These are phyloP conservation scores for Balamuthia mandrillaris DNA, from an alignment of 208 protist genomes.

Conservation along the genomic window DNA sequence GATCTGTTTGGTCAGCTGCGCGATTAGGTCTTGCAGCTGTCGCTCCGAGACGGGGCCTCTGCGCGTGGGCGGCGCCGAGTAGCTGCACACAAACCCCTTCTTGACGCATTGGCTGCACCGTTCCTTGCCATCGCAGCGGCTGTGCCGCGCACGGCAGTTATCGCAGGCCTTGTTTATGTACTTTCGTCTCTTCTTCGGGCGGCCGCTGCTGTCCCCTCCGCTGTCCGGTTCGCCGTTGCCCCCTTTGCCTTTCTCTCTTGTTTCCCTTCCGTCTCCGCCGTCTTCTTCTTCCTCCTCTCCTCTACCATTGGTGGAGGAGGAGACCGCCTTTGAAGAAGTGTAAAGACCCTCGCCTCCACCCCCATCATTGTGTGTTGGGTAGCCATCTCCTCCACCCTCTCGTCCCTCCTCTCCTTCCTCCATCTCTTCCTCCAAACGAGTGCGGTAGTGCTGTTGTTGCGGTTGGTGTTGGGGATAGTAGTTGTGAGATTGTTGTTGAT, in stretches of 20 bases:
- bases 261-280: constrained; percentile 16
- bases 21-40: constrained; percentile 34
- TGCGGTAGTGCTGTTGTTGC: no score
- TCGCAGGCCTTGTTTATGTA: constrained; percentile 39
- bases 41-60: constrained; percentile 16
- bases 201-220: no score
- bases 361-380: no score
- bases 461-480: no score
- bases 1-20: constrained; percentile 20
- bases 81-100: constrained; percentile 29
- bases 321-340: no score
- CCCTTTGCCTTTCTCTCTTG: background rate
- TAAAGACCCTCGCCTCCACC: no score
- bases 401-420: no score
- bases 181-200: constrained; percentile 15
- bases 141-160: constrained; percentile 25
- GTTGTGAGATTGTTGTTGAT: no score
- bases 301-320: no score
- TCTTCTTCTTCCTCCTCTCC: background rate
- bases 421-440: no score
- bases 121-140: constrained; percentile 28
- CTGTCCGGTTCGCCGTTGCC: background rate
- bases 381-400: no score
- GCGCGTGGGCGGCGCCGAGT: constrained; percentile 2
- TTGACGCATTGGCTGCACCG: background rate